These are phyloP conservation scores for Schizonepeta tenuifolia DNA, from an alignment of 257 asterid genomes.

Conservation along the genomic window DNA sequence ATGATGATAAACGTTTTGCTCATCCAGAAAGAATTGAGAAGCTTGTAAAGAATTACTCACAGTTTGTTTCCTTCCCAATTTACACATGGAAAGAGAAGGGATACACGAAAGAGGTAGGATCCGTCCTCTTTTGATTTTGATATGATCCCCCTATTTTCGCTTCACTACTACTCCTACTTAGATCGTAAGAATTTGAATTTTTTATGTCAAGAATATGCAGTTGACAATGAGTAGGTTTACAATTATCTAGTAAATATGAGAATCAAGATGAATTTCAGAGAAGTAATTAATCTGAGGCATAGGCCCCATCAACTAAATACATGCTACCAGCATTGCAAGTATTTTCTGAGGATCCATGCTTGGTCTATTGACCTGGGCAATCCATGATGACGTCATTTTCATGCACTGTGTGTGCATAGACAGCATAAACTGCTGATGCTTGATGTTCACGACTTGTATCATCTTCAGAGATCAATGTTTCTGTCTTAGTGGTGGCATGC, in stretches of 20 bases:
- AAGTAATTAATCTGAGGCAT: not conserved
- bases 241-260: not conserved
- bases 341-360: not conserved
- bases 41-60: constrained; percentile 93
- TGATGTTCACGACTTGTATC: not conserved
- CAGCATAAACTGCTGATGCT: not conserved
- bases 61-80: constrained; percentile 95
- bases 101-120: constrained; percentile 81
- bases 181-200: not conserved
- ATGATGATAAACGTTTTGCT: constrained; percentile 89
- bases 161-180: not conserved
- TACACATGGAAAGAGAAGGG: constrained; percentile 99
- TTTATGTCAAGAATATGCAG: not conserved
- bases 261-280: not conserved
- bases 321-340: not conserved
- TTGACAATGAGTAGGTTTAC: not conserved
- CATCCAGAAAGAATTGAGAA: constrained; percentile 91
- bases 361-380: not conserved
- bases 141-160: constrained; percentile 14
- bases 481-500: constrained; percentile 7
- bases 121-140: not conserved
- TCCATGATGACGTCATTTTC: not conserved
- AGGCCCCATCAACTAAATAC: not conserved
- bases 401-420: not conserved
- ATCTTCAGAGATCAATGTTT: not conserved